Evolutionary conservation across 2,329 filamentous ascomycete genomes (phyloP), one percentile per base, ranked within the genome.

Genomic region (Botrytis paeoniae): DNA sequence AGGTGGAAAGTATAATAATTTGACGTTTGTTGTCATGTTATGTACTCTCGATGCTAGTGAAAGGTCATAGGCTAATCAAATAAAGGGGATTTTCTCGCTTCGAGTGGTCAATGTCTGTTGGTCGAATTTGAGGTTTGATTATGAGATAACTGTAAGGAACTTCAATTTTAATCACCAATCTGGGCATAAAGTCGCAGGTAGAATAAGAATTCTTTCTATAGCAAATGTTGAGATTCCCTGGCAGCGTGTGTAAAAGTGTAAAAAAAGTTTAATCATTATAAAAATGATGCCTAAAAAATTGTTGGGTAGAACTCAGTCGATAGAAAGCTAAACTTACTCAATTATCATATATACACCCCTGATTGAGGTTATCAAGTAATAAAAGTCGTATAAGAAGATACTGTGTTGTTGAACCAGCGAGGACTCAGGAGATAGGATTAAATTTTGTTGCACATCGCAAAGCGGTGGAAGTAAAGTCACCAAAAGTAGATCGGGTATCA

Each of bases 61-160:
- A 57, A 68, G 35, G 5, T 57, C n/a, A 16, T 22, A 12, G 18
- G 35, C 25, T 16, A 9, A 4, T n/a, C 22, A 8, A 22, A 25
- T 39, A 68, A 41, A 68, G 65, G 48, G 48, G 65, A 29, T 54
- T 18, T 57, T 68, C 25, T 57, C 48, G 65, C 65, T 68, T 68
- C 48, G 35, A 12, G n/a, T 8, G 48, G 1, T 39, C n/a, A 9
- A n/a, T 18, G 10, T 57, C 64, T 41, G 10, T 32, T 37, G 14
- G 4, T 25, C 9, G 4, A 18, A 41, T n/a, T 16, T 14, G 10
- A 18, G 25, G 29, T 29, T 39, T 39, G 10, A 9, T 57, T 32
- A 41, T 25, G 10, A 18, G 9, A 41, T 29, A 57, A 57, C 35
- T 29, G 4, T 14, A 16, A 3, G 2, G 8, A 18, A 68, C 6